Percentiles rank a stretch among this genome's conserved stretches.
Conservation (phyloP, 2,329 filamentous ascomycete species). For the Colletotrichum sp. region DNA sequence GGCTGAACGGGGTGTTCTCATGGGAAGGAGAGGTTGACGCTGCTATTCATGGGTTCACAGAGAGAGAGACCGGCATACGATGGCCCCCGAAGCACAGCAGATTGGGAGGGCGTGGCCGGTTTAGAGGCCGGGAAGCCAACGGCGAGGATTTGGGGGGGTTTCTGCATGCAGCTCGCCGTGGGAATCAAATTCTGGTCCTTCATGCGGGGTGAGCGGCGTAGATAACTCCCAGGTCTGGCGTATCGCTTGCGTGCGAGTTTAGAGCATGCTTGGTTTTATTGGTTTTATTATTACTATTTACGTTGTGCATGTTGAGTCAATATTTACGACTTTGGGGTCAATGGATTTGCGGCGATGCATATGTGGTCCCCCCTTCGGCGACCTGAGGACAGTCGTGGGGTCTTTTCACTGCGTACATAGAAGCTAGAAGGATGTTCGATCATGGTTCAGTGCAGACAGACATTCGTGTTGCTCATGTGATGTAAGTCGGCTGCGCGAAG, state of each 20-base stretch:
- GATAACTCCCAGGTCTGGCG: background rate
- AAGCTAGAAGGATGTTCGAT: fast-evolving
- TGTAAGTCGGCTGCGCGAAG: background rate
- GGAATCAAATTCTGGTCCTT: background rate
- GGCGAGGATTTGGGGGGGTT: background rate
- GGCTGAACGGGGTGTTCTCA: background rate
- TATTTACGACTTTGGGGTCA: background rate
- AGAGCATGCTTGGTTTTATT: background rate
- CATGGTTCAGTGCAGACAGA: background rate
- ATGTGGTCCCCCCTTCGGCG: background rate
- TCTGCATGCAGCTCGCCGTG: background rate
- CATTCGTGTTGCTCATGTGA: background rate
- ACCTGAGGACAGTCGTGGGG: background rate
- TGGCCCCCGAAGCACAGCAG: background rate
- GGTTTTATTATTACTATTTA: background rate
- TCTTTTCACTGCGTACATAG: background rate
- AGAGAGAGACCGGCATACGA: background rate
- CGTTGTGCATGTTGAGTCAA: background rate
- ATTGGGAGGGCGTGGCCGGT: background rate
- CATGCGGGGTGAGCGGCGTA: background rate
- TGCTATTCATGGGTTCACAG: background rate
- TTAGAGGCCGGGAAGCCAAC: background rate
- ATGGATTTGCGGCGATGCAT: no score
- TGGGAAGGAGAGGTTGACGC: background rate
- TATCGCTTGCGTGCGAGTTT: background rate